Evolutionary conservation across 1,284 basidiomycete species (phyloP), one percentile per base, ranked within the genome.

Genomic region (Ganoderma leucocontextum): DNA sequence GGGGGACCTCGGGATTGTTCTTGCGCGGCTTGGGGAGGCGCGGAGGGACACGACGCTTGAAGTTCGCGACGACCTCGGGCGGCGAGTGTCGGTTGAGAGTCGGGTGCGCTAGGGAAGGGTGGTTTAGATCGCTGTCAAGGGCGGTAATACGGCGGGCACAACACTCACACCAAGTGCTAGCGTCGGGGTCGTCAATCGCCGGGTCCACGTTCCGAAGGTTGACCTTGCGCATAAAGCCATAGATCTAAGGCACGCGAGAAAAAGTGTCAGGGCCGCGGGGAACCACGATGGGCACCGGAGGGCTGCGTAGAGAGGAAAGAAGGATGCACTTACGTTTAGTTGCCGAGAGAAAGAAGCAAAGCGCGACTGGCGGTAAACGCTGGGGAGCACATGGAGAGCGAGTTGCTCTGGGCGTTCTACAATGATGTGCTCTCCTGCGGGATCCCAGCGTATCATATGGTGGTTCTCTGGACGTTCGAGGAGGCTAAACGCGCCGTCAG

Each of bases 221-320:
- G 77, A 96, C 92, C 81, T 96, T 96, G 81, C 95, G 93, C 93
- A 96, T 96, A 85, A 95, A 96, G 73, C 95, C 95, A 83, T 96
- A 96, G 81, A 96, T 96, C 95, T 69, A 73, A 76, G 73, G 67
- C 65, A 63, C 57, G 47, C 41, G 64, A 22, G 44, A 63, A 64
- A 68, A 67, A 74, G 75, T 69, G 77, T 72, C 79, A 80, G 71
- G 79, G 80, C 61, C 78, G 69, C 49, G 36, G 74, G 75, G 74
- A 75, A 60, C 38, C 39, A 76, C 17, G 73, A 68, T 58, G 53
- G 65, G 39, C 52, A 62, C 19, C 36, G 71, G 69, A 63, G 60
- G 66, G 55, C 62, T 61, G 67, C 67, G 67, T 65, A 59, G 64
- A 57, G 73, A 63, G 59, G 39, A 22, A 63, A 71, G 75, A 73